These are phyloP conservation scores for Aspergillus puulaauensis DNA, from an alignment of 2,329 filamentous ascomycete genomes.

Conservation along the genomic window DNA sequence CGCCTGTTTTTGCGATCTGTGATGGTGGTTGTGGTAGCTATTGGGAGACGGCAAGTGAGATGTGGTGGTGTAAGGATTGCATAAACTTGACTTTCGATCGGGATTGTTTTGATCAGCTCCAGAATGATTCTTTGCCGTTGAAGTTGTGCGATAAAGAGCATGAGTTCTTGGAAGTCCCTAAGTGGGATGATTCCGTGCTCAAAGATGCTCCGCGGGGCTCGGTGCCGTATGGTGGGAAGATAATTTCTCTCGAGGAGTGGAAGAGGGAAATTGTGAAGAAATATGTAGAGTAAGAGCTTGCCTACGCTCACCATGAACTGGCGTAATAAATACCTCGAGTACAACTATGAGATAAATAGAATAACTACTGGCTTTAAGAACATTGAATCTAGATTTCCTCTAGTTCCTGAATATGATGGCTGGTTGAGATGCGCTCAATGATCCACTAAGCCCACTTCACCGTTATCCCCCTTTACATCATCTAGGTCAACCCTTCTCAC, in stretches of 20 bases:
- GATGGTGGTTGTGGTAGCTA: conserved; percentile 15
- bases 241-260: conserved; percentile 24
- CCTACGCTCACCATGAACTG: too few species aligned
- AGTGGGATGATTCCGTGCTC: conserved; percentile 20
- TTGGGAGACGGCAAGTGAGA: conserved; percentile 25
- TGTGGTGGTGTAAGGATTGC: conserved; percentile 31
- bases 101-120: conserved; percentile 20
- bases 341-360: too few species aligned
- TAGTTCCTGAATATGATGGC: not conserved
- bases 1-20: conserved; percentile 9
- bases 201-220: conserved; percentile 15
- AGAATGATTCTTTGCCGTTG: conserved; percentile 23
- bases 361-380: too few species aligned
- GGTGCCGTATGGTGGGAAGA: conserved; percentile 23
- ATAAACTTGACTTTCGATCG: conserved; percentile 24
- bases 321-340: too few species aligned
- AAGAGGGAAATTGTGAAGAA: conserved; percentile 17
- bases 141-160: conserved; percentile 25
- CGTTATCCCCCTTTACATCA: not conserved
- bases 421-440: not conserved
- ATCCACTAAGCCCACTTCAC: not conserved
- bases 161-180: conserved; percentile 24
- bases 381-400: too few species aligned
- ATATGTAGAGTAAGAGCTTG: conserved; percentile 19
- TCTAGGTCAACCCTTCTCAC: conserved; percentile 17